Percentiles rank a stretch among this genome's conserved stretches.
Conservation (phyloP, 2,329 filamentous ascomycete genomes). For the Hirsutella thompsonii region DNA sequence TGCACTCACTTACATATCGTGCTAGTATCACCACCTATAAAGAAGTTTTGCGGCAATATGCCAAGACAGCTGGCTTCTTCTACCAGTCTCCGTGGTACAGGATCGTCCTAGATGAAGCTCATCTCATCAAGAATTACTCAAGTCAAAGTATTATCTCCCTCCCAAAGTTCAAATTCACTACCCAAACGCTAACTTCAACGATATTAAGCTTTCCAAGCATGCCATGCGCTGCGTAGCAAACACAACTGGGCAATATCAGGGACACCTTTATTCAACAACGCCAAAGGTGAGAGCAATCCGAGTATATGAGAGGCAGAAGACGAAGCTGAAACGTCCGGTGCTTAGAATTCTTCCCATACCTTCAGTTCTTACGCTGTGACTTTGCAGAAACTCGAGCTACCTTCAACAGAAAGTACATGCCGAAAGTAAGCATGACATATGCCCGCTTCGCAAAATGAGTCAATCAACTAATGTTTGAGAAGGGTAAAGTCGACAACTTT, state of each 20-base stretch:
- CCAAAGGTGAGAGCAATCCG: constrained; percentile 11
- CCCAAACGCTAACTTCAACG: too few species aligned
- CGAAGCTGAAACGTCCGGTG: too few species aligned
- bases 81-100: constrained; percentile 30
- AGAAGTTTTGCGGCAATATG: constrained; percentile 24
- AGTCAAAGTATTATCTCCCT: constrained; percentile 11
- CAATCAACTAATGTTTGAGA: not conserved
- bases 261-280: constrained; percentile 20
- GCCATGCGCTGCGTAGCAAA: constrained; percentile 13
- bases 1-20: too few species aligned
- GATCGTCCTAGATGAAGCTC: constrained; percentile 44
- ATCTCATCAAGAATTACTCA: constrained; percentile 37
- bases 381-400: constrained; percentile 1
- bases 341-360: constrained; percentile 24
- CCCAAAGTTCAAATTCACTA: too few species aligned
- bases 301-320: too few species aligned
- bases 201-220: constrained; percentile 11
- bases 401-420: constrained; percentile 9
- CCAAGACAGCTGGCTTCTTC: constrained; percentile 16
- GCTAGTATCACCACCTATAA: constrained; percentile 10
- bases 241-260: constrained; percentile 22
- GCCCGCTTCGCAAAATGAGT: not conserved
- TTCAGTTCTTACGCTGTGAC: constrained; percentile 16
- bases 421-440: constrained; percentile 4
- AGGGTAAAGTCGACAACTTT: constrained; percentile 5